These are phyloP conservation scores for Psidium guajava DNA, from an alignment of 345 rosid species.

Conservation along the genomic window DNA sequence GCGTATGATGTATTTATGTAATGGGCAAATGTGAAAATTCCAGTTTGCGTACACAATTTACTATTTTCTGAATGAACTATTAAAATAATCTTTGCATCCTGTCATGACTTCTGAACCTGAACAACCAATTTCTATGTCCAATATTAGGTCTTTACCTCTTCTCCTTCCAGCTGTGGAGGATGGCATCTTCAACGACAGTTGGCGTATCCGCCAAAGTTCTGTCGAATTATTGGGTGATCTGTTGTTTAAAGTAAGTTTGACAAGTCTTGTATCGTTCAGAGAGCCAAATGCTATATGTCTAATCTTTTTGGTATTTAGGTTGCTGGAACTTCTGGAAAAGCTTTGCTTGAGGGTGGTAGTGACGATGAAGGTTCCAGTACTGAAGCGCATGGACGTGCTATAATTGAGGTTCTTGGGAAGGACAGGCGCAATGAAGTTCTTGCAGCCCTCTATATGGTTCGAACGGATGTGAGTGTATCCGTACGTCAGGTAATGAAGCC, in stretches of 20 bases:
- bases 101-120: neutral
- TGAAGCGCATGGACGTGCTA: conserved; percentile 98
- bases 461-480: conserved; percentile 87
- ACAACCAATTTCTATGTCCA: neutral
- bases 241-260: conserved; percentile 61
- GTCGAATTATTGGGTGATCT: conserved; percentile 96
- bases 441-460: conserved; percentile 96
- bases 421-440: conserved; percentile 93
- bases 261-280: neutral
- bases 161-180: conserved; percentile 99
- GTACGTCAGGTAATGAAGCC: conserved; percentile 81
- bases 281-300: neutral
- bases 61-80: neutral
- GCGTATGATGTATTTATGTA: neutral
- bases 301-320: conserved; percentile 39
- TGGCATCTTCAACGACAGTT: conserved; percentile 91
- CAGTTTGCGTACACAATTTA: neutral
- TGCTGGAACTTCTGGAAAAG: conserved; percentile 99
- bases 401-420: conserved; percentile 94
- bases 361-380: conserved; percentile 99
- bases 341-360: conserved; percentile 98
- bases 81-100: neutral
- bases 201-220: conserved; percentile 99
- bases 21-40: neutral
- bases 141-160: conserved; percentile 75